These are phyloP conservation scores for Citrullus amarus DNA, from an alignment of 306 rosid genomes.

Conservation along the genomic window DNA sequence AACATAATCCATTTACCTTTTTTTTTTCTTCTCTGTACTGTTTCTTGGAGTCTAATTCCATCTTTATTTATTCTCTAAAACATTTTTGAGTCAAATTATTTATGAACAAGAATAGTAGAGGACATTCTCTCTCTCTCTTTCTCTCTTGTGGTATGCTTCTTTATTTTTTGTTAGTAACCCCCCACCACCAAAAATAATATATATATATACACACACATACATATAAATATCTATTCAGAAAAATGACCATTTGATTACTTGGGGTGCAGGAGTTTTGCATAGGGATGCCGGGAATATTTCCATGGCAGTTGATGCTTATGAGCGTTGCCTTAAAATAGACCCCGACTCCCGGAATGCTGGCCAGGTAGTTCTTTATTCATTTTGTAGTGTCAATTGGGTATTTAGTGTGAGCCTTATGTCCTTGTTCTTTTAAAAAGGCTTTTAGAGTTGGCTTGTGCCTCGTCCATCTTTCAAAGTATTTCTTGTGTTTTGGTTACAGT, in stretches of 20 bases:
- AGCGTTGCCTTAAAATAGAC: conserved; percentile 88
- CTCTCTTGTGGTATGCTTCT: background rate
- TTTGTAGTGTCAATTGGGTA: background rate
- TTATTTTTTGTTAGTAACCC: background rate
- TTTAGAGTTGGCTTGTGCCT: background rate
- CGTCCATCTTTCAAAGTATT: background rate
- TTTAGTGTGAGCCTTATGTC: background rate
- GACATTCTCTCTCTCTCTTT: background rate
- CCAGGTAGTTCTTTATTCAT: conserved; percentile 47
- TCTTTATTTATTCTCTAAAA: background rate
- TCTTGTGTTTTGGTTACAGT: background rate
- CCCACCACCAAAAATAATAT: background rate
- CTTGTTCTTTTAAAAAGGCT: background rate
- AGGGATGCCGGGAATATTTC: conserved; percentile 92
- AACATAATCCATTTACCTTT: background rate
- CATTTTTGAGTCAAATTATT: background rate
- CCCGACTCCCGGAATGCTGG: conserved; percentile 99
- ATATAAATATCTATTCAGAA: background rate
- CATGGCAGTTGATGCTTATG: conserved; percentile 79
- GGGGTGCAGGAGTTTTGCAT: conserved; percentile 68
- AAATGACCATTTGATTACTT: background rate
- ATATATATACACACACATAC: too few relatives aligned
- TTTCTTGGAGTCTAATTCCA: background rate
- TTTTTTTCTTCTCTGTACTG: background rate
- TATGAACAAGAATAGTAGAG: background rate